Conservation (phyloP, 306 rosid species). For the Chamaecrista fasciculata region DNA sequence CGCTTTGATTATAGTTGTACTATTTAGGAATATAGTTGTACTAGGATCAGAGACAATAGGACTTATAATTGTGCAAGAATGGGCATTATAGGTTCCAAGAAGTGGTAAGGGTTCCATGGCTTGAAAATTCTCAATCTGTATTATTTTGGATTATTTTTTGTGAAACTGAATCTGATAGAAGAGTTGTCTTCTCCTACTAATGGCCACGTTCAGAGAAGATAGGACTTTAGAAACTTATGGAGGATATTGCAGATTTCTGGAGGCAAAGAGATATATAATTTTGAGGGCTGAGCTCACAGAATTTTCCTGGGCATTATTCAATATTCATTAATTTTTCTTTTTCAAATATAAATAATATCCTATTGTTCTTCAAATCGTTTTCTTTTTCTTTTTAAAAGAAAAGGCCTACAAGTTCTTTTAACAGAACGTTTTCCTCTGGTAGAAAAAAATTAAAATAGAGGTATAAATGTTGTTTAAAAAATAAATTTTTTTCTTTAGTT, state of each 20-base stretch:
- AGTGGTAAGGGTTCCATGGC: background rate
- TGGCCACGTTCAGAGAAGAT: background rate
- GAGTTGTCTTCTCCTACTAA: background rate
- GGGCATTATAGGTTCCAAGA: too few species aligned
- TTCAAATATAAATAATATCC: too few species aligned
- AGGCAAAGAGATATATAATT: background rate
- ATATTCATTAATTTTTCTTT: too few species aligned
- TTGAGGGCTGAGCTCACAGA: background rate
- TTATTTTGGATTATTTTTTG: too few species aligned
- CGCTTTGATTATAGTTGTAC: background rate
- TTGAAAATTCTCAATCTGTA: background rate
- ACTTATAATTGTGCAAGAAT: too few species aligned
- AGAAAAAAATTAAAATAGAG: too few species aligned
- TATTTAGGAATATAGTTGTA: background rate
- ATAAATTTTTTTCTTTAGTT: background rate
- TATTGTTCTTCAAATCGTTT: too few species aligned
- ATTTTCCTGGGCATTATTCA: too few species aligned
- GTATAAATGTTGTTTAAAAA: too few species aligned
- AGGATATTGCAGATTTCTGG: slow-evolving; percentile 4
- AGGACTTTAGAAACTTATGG: background rate
- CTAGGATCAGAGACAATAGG: too few species aligned
- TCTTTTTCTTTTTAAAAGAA: too few species aligned
- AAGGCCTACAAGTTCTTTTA: background rate
- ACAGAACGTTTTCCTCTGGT: too few species aligned
- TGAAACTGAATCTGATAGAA: background rate